Base-by-base conservation (phyloP, 2,329 filamentous ascomycete species). In the Talaromyces sp. region DNA sequence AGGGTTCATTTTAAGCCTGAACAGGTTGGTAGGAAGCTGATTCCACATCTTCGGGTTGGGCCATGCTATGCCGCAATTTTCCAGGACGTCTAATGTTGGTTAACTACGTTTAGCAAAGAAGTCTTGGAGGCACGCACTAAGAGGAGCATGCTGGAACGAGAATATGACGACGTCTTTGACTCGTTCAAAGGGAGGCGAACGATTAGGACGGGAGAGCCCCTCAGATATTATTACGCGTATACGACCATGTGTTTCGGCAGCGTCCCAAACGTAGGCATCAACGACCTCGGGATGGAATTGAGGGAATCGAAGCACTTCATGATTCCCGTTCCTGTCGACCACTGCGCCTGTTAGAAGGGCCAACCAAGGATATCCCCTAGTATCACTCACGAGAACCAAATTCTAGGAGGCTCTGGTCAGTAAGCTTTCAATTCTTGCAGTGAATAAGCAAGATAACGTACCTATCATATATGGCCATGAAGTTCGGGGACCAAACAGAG, bases 121-220 rank as follows among this genome's bases (percentile, higher is more conserved):
- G 1, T 1, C 16, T 33, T 56, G 14, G 3, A 23, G 23, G 33
- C 8, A 31, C 81, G 67, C 78, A 93, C 91, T 83, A 61, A 90
- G 77, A 0, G 92, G 91, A 37, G 90, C 92, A 79, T 95, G 90
- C 70, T 95, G 90, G 69, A 96, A 96, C 0, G 91, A 88, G 74
- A 96, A 95, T 14, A 84, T 84, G 25, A 92, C 84, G 50, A 92
- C 76, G 69, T 93, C 91, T 70, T 88, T 89, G 65, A 90, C 79
- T 44, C 86, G 80, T 68, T 91, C 86, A 66, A 90, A 85, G 0
- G 85, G 83, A 5, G 73, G 76, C 7, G 67, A 71, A 33, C 77
- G 75, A 67, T 75, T 70, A 8, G 74, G 76, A 40, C 86, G 79
- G 9, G 82, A 80, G 63, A 92, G 86, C 0, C 90, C 88, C 71